Evolutionary conservation across 257 asterid species (phyloP).

Genomic region (Euphrasia confusa): DNA sequence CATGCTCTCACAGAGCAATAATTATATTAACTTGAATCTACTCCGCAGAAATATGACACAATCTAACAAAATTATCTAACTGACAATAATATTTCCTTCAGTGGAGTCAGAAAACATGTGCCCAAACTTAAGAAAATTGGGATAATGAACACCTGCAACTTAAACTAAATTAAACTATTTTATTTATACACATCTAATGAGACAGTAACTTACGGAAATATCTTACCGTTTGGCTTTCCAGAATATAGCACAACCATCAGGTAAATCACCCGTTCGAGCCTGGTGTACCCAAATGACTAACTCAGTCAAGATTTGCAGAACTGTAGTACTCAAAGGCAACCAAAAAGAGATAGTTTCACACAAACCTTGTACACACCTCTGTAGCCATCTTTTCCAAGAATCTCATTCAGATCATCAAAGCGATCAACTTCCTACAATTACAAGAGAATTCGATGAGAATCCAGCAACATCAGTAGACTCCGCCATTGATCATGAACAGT

Average conservation of each 20-base stretch:
- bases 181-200: conserved; percentile 1
- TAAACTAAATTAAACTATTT: conserved; percentile 5
- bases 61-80: conserved; percentile 15
- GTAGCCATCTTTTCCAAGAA: conserved; percentile 66
- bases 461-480: not conserved
- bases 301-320: conserved; percentile 25
- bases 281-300: conserved; percentile 29
- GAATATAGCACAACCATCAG: conserved; percentile 84
- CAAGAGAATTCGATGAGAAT: not conserved
- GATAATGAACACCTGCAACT: conserved; percentile 8
- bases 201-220: conserved; percentile 20
- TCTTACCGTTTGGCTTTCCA: conserved; percentile 70
- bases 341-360: conserved; percentile 17
- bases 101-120: not conserved
- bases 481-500: conserved; percentile 3
- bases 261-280: conserved; percentile 77
- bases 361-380: conserved; percentile 70
- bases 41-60: not conserved
- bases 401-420: conserved; percentile 53
- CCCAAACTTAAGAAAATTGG: conserved; percentile 8
- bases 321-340: conserved; percentile 12
- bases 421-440: conserved; percentile 72
- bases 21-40: conserved; percentile 1
- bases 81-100: conserved; percentile 16
- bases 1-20: conserved; percentile 12